These are phyloP conservation scores for Jimgerdemannia flammicorona DNA, from an alignment of 192 early-diverging fungal genomes.

Conservation along the genomic window DNA sequence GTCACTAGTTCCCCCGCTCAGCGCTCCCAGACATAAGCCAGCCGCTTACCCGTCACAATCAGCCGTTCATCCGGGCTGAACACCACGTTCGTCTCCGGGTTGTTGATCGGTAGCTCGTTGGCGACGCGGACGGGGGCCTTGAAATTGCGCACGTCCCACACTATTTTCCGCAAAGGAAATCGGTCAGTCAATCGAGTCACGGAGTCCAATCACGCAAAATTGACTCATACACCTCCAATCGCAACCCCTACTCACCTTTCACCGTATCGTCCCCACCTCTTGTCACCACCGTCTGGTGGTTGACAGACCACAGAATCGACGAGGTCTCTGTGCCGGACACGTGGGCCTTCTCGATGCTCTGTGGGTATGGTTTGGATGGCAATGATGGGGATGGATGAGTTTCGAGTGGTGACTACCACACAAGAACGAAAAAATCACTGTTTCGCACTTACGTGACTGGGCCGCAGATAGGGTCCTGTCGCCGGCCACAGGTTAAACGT, in stretches of 20 bases:
- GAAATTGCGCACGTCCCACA: conserved; percentile 88
- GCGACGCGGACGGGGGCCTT: conserved; percentile 58
- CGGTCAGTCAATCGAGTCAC: background rate
- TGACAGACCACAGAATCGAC: conserved; percentile 63
- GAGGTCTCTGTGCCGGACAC: conserved; percentile 61
- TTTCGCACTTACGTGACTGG: conserved; percentile 51
- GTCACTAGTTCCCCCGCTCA: too few relatives aligned
- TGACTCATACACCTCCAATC: background rate
- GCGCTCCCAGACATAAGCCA: background rate
- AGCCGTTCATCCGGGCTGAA: conserved; percentile 79
- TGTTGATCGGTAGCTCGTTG: conserved; percentile 54
- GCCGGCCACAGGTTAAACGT: conserved; percentile 73
- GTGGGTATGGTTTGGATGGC: background rate
- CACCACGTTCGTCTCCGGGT: conserved; percentile 74
- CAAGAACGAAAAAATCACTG: too few relatives aligned
- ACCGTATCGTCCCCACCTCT: conserved; percentile 84
- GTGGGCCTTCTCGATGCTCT: conserved; percentile 70
- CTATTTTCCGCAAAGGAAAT: conserved; percentile 25
- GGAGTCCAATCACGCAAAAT: background rate
- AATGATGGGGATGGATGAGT: background rate
- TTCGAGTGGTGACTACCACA: background rate
- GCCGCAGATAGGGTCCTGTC: conserved; percentile 56
- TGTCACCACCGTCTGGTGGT: conserved; percentile 64
- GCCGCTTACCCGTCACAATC: conserved; percentile 64
- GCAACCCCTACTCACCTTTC: conserved; percentile 47